Percentiles rank a stretch among this genome's conserved stretches.
phyloP scores from a whole-genome alignment of 805 yeast species.

The Teunomyces gatunensis region DNA sequence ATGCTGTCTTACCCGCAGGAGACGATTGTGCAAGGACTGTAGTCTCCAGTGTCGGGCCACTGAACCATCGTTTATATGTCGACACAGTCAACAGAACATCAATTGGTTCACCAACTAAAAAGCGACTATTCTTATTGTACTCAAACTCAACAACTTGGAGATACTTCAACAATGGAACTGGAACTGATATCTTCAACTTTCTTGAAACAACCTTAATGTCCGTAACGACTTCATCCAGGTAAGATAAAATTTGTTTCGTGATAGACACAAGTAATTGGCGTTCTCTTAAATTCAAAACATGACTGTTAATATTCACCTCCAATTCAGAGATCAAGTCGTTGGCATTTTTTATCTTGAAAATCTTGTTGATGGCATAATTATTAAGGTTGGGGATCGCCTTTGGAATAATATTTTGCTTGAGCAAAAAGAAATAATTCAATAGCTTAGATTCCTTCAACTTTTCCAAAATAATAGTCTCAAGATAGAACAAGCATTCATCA shows the following conservation, averaged over 20 bases:
- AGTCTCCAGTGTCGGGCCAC: constrained; percentile 9
- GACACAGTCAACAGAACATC: constrained; percentile 39
- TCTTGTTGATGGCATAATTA: constrained; percentile 23
- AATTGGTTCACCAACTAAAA: constrained; percentile 66
- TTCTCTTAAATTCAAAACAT: constrained; percentile 6
- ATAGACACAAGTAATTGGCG: constrained; percentile 11
- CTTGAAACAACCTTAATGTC: neutral
- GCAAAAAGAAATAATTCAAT: constrained; percentile 20
- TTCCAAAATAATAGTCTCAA: constrained; percentile 11
- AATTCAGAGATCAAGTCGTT: constrained; percentile 14
- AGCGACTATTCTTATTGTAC: constrained; percentile 40
- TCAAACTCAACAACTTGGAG: constrained; percentile 56
- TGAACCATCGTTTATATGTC: constrained; percentile 47
- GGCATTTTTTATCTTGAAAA: constrained; percentile 17
- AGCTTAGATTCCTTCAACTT: constrained; percentile 11
- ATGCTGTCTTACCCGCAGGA: constrained; percentile 8
- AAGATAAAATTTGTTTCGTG: constrained; percentile 3
- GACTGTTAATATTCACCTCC: constrained; percentile 11
- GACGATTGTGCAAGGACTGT: constrained; percentile 24
- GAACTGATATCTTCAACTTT: constrained; percentile 52
- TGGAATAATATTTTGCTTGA: constrained; percentile 18
- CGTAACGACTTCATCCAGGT: neutral
- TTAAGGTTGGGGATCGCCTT: constrained; percentile 28
- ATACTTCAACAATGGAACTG: constrained; percentile 58
- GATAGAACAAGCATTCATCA: constrained; percentile 40